phyloP scores from a whole-genome alignment of 1,139 yeast genomes.

The Hyphopichia pseudoburtonii region DNA sequence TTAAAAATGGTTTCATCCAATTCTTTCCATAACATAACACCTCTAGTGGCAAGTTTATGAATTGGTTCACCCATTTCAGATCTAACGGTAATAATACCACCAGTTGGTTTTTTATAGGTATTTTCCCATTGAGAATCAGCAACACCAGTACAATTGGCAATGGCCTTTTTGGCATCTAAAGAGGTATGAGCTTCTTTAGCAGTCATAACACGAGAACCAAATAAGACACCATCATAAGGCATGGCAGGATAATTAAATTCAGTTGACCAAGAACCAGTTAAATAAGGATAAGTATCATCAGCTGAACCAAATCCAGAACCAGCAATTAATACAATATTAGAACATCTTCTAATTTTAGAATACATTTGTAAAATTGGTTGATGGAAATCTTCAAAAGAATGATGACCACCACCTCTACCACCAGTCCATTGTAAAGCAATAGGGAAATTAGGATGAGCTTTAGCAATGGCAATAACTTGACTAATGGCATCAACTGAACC shows the following conservation, averaged over 20 bases:
- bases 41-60: slow-evolving; percentile 97
- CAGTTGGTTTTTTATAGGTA: slow-evolving; percentile 92
- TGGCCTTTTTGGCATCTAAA: slow-evolving; percentile 88
- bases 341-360: slow-evolving; percentile 86
- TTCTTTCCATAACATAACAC: slow-evolving; percentile 96
- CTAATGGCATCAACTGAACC: slow-evolving; percentile 93
- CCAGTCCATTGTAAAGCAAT: slow-evolving; percentile 99
- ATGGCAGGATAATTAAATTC: slow-evolving; percentile 88
- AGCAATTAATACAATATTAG: slow-evolving; percentile 86
- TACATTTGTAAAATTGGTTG: slow-evolving; percentile 96
- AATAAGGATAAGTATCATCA: slow-evolving; percentile 94
- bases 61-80: slow-evolving; percentile 99
- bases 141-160: slow-evolving; percentile 89
- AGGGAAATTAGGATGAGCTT: slow-evolving; percentile 94
- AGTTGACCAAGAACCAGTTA: slow-evolving; percentile 94
- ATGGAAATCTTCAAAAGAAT: slow-evolving; percentile 98
- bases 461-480: slow-evolving; percentile 86
- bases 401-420: slow-evolving; percentile 99
- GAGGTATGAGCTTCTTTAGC: slow-evolving; percentile 96
- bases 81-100: slow-evolving; percentile 93
- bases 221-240: slow-evolving; percentile 98
- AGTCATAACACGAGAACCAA: slow-evolving; percentile 96
- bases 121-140: slow-evolving; percentile 87
- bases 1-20: slow-evolving; percentile 90
- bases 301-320: slow-evolving; percentile 98